These are phyloP conservation scores for Eragrostis tef DNA, from an alignment of 202 grass and related monocot species.

Conservation along the genomic window DNA sequence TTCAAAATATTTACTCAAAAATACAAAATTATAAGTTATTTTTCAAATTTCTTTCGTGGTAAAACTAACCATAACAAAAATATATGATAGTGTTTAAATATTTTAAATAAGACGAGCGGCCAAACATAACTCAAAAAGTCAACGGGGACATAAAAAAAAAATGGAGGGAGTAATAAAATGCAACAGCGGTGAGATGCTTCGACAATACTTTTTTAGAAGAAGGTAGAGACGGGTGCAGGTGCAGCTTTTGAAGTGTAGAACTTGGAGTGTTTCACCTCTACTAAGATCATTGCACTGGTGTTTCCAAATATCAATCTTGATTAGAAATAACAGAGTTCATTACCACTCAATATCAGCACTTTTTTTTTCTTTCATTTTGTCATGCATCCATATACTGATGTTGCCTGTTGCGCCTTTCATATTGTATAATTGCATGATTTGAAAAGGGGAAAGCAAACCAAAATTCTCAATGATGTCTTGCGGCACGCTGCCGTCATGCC, in stretches of 20 bases:
- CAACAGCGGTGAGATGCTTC: background rate
- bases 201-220: background rate
- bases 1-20: too few species aligned
- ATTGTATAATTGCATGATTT: background rate
- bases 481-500: constrained; percentile 55
- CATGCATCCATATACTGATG: too few species aligned
- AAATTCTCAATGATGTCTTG: constrained; percentile 61
- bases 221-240: background rate
- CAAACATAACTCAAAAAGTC: too few species aligned
- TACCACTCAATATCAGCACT: too few species aligned
- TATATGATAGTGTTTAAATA: too few species aligned
- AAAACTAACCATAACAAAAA: too few species aligned
- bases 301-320: background rate
- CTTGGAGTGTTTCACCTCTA: background rate
- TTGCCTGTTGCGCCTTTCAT: background rate
- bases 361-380: background rate
- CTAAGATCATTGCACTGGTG: constrained; percentile 17
- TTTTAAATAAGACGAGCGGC: too few species aligned
- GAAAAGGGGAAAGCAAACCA: background rate
- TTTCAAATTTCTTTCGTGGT: too few species aligned
- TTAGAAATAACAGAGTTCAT: background rate
- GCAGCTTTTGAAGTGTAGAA: background rate
- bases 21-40: too few species aligned
- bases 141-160: too few species aligned
- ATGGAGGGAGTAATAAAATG: too few species aligned